phyloP scores from a whole-genome alignment of 2,329 filamentous ascomycete genomes.

The Fusarium drepaniforme region DNA sequence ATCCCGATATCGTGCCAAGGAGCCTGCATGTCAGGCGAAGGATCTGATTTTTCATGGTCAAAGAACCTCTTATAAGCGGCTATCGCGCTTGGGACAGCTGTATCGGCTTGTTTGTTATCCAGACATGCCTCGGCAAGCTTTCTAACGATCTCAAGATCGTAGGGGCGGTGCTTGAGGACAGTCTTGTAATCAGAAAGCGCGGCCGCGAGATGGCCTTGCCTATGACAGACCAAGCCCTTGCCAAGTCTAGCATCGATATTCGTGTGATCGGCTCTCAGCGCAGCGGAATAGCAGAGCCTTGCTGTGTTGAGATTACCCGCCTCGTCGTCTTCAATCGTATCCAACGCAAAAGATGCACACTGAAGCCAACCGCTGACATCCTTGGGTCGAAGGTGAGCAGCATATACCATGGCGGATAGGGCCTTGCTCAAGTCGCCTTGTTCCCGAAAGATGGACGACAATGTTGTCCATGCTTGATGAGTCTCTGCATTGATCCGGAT shows the following conservation, averaged over 20 bases:
- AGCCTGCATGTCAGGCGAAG: conserved; percentile 52
- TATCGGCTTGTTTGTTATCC: conserved; percentile 61
- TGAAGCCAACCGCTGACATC: conserved; percentile 70
- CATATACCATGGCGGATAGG: conserved; percentile 70
- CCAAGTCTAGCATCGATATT: conserved; percentile 70
- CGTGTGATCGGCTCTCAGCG: conserved; percentile 68
- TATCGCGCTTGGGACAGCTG: conserved; percentile 55
- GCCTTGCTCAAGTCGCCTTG: conserved; percentile 68
- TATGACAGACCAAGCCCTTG: conserved; percentile 69
- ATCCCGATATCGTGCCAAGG: conserved; percentile 88
- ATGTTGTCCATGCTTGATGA: conserved; percentile 72
- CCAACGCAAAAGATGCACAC: conserved; percentile 68
- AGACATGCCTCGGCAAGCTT: conserved; percentile 69
- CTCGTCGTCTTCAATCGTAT: conserved; percentile 61
- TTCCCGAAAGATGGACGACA: conserved; percentile 72
- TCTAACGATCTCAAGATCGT: conserved; percentile 66
- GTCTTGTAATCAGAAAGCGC: conserved; percentile 69
- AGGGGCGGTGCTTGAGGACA: conserved; percentile 63
- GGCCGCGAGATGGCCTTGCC: conserved; percentile 64
- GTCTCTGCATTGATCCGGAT: conserved; percentile 78
- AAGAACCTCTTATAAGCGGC: conserved; percentile 63
- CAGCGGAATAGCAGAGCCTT: conserved; percentile 69
- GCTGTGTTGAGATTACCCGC: conserved; percentile 64
- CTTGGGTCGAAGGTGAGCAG: conserved; percentile 72
- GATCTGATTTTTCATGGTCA: conserved; percentile 52